Evolutionary conservation across 805 yeast genomes (phyloP).

Genomic region (Pichia californica): DNA sequence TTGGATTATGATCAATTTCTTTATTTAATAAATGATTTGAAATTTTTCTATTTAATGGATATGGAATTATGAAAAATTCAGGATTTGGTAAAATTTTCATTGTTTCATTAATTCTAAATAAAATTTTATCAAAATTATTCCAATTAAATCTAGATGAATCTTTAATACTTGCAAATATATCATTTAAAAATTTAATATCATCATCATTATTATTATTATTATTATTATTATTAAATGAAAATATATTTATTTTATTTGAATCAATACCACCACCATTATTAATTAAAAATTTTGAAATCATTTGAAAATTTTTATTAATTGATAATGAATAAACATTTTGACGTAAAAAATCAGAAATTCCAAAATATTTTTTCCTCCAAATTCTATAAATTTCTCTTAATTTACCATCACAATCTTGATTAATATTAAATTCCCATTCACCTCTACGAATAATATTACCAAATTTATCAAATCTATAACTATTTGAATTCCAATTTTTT

Average conservation of each 20-base stretch:
- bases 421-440: conserved; percentile 11
- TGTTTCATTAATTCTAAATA: neutral
- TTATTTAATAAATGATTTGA: neutral
- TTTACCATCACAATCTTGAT: neutral
- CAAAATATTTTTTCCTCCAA: conserved; percentile 11
- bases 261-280: neutral
- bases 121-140: neutral
- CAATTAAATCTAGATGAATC: neutral
- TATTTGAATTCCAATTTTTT: neutral
- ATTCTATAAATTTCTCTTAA: conserved; percentile 7
- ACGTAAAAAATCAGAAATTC: conserved; percentile 1
- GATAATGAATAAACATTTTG: neutral
- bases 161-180: neutral
- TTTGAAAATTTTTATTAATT: neutral
- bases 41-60: neutral
- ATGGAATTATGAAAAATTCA: neutral
- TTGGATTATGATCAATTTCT: too few species aligned
- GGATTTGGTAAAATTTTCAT: neutral
- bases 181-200: neutral
- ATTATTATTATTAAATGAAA: neutral
- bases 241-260: neutral
- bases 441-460: neutral
- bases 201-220: neutral
- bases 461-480: neutral
- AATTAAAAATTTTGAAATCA: neutral